These are phyloP conservation scores for Aspergillus niger DNA, from an alignment of 2,329 filamentous ascomycete genomes.

Conservation along the genomic window DNA sequence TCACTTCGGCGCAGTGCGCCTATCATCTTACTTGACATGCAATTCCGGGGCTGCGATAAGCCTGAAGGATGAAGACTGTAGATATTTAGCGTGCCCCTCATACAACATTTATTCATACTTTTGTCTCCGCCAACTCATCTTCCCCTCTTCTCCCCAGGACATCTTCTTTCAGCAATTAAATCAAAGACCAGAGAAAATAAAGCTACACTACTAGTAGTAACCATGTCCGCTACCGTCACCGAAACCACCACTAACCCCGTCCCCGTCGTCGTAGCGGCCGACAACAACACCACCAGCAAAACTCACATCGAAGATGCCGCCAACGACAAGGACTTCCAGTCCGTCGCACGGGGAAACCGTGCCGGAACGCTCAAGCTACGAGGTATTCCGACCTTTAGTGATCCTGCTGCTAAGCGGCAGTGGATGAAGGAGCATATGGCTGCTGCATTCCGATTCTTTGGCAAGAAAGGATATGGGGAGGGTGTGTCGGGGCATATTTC, in stretches of 20 bases:
- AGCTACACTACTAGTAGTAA: neutral
- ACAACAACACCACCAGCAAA: neutral
- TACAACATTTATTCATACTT: no score
- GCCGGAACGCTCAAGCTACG: conserved; percentile 39
- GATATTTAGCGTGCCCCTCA: no score
- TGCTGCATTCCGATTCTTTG: conserved; percentile 45
- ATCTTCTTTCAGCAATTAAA: neutral
- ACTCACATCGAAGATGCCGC: conserved; percentile 19
- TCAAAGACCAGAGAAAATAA: no score
- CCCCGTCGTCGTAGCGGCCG: conserved; percentile 14
- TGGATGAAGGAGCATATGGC: conserved; percentile 56
- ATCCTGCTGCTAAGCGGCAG: conserved; percentile 50
- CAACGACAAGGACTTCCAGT: conserved; percentile 35
- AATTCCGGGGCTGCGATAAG: no score
- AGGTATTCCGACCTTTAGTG: conserved; percentile 43
- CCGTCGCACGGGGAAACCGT: conserved; percentile 39
- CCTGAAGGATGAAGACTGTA: no score
- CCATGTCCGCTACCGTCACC: conserved; percentile 17
- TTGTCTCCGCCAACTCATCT: neutral
- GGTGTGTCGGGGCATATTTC: conserved; percentile 48
- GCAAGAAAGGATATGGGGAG: conserved; percentile 44
- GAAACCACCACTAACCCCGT: conserved; percentile 10
- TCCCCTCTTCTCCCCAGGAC: neutral
- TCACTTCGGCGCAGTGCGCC: no score
- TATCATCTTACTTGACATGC: no score